Evolutionary conservation across 805 yeast species (phyloP).

Genomic region (Zygosaccharomyces pseudorouxii): DNA sequence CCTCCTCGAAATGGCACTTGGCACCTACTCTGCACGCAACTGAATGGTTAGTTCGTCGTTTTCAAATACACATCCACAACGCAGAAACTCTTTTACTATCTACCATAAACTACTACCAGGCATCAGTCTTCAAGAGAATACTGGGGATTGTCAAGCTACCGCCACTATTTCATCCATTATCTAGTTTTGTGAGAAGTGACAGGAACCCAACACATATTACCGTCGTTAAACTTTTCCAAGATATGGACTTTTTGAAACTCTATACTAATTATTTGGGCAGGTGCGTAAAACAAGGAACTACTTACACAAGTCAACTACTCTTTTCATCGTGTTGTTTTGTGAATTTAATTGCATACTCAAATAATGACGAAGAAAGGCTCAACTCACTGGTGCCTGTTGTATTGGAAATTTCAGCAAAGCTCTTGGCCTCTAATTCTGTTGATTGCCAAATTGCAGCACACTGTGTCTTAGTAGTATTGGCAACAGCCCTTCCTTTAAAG

Average conservation of each 20-base stretch:
- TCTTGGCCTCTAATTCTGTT: conserved; percentile 43
- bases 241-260: conserved; percentile 60
- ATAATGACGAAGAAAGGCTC: conserved; percentile 41
- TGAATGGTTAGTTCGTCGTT: conserved; percentile 94
- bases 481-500: conserved; percentile 63
- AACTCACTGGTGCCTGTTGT: conserved; percentile 51
- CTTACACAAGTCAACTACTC: conserved; percentile 66
- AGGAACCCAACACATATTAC: conserved; percentile 63
- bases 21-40: conserved; percentile 75
- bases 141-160: conserved; percentile 75
- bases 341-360: conserved; percentile 56
- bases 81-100: conserved; percentile 68
- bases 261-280: conserved; percentile 51
- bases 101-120: conserved; percentile 73
- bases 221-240: conserved; percentile 68
- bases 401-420: conserved; percentile 53
- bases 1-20: conserved; percentile 71
- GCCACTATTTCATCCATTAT: conserved; percentile 68
- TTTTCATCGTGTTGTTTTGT: conserved; percentile 71
- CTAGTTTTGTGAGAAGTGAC: conserved; percentile 58
- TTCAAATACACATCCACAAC: conserved; percentile 75
- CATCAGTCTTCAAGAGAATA: conserved; percentile 69
- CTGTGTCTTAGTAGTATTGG: conserved; percentile 72
- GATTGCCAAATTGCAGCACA: conserved; percentile 82
- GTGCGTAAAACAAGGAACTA: conserved; percentile 47